Base-by-base conservation (phyloP, 2,329 filamentous ascomycete genomes). In the Talaromyces sp. region DNA sequence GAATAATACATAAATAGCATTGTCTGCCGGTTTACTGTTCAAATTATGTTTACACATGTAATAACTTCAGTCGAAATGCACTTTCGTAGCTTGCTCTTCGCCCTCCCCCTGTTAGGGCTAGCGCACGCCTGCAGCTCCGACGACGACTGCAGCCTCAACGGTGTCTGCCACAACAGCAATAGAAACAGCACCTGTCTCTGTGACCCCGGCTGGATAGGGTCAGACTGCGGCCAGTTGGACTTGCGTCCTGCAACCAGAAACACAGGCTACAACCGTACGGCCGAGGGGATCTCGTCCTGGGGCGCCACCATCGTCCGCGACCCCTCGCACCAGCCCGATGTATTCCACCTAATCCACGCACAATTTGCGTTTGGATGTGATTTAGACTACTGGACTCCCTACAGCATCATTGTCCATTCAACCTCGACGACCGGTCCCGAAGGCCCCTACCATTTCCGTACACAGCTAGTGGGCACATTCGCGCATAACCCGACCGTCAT, bases 191-290 rank as follows among this genome's bases (percentile, higher is more conserved):
- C 63, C 6, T 68, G 67, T 50, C 34, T 56, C 40, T 69, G 67
- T 68, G 81, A 82, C 55, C 65, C 75, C 0, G 80, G 81, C 10
- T 83, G 81, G 80, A 72, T 69, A 16, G 75, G n/a, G 0, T 61
- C 66, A 1, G 78, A 81, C 64, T 83, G 81, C 60, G 75, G 80
- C 4, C 68, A 74, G 7, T 72, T 83, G 0, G 79, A 83, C 59
- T 71, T 83, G 2, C 71, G 69, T 1, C 79, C 80, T 0, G 79
- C 76, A 0, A 74, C 70, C 4, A 68, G 74, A 40, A 68, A 71
- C 51, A 75, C 73, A 0, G 81, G 81, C 0, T 83, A 83, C 65
- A 82, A 83, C 63, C 70, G 78, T 60, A 82, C 80, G 12, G 69
- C 67, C 1, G 73, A 66, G 12, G 67, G 75, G 16, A 80, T 78